Conservation (phyloP, 139 green algal genomes). For the Micractinium sp. region DNA sequence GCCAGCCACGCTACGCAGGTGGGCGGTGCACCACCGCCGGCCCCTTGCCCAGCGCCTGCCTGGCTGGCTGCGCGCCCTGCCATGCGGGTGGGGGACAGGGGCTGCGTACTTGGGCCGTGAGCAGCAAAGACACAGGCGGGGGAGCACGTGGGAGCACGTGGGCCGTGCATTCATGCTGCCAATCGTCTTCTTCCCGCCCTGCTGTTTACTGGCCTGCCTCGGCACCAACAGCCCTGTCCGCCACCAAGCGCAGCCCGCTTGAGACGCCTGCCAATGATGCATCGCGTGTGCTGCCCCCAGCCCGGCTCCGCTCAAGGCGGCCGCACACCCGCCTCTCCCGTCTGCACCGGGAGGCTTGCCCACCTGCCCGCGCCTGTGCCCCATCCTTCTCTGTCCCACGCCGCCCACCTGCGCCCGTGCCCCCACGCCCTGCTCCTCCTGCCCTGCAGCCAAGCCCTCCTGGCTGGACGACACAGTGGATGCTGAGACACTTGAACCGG, state of each 20-base stretch:
- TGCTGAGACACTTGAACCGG: not conserved
- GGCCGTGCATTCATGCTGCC: too few species aligned
- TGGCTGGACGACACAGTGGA: conserved; percentile 5
- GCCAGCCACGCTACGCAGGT: conserved; percentile 31
- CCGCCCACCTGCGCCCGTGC: not conserved
- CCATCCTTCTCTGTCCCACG: not conserved
- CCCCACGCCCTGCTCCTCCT: not conserved
- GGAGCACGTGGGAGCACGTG: too few species aligned
- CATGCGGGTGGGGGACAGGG: too few species aligned
- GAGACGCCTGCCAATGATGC: too few species aligned
- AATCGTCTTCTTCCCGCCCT: not conserved
- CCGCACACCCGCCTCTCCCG: not conserved
- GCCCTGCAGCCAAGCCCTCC: conserved; percentile 7
- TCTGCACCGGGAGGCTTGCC: not conserved
- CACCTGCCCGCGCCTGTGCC: too few species aligned
- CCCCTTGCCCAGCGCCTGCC: too few species aligned
- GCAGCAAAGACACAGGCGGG: too few species aligned
- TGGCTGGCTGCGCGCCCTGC: too few species aligned
- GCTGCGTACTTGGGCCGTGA: too few species aligned
- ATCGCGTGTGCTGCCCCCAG: too few species aligned
- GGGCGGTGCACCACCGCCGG: not conserved
- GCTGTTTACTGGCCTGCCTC: not conserved
- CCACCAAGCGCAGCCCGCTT: not conserved
- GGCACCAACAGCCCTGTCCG: not conserved
- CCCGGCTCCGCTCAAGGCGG: too few species aligned